Percentiles rank a stretch among this genome's conserved stretches.
phyloP scores from a whole-genome alignment of 345 rosid genomes.

The Sisymbrium irio region DNA sequence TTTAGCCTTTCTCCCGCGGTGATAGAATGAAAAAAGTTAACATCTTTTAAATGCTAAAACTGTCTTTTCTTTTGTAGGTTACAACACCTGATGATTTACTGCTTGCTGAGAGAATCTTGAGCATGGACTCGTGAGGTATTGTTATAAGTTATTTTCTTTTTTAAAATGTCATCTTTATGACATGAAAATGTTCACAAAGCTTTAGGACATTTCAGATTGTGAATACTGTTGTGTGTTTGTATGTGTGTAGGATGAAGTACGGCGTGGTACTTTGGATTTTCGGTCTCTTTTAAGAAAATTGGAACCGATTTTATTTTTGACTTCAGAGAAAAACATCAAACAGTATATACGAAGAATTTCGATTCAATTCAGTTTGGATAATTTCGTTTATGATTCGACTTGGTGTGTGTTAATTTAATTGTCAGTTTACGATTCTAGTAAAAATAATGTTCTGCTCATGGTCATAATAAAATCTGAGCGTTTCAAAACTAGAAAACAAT shows the following conservation, averaged over 20 bases:
- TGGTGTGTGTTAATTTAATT: neutral
- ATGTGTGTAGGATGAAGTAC: neutral
- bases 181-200: neutral
- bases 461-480: neutral
- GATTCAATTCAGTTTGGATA: neutral
- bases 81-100: slow-evolving; percentile 92
- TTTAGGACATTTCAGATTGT: neutral
- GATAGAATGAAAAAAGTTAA: neutral
- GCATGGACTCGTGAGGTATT: slow-evolving; percentile 26
- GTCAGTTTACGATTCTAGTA: neutral
- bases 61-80: slow-evolving; percentile 44
- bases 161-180: neutral
- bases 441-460: neutral
- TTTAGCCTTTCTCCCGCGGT: neutral
- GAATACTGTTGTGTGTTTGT: neutral
- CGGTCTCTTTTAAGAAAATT: neutral
- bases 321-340: neutral
- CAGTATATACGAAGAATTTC: neutral
- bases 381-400: neutral
- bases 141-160: neutral
- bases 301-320: neutral
- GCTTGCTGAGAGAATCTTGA: slow-evolving; percentile 82
- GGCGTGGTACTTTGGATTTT: neutral
- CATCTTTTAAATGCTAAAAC: neutral
- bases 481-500: neutral